Base-by-base conservation (phyloP, 257 asterid species). In the Solanum ossicruentum region DNA sequence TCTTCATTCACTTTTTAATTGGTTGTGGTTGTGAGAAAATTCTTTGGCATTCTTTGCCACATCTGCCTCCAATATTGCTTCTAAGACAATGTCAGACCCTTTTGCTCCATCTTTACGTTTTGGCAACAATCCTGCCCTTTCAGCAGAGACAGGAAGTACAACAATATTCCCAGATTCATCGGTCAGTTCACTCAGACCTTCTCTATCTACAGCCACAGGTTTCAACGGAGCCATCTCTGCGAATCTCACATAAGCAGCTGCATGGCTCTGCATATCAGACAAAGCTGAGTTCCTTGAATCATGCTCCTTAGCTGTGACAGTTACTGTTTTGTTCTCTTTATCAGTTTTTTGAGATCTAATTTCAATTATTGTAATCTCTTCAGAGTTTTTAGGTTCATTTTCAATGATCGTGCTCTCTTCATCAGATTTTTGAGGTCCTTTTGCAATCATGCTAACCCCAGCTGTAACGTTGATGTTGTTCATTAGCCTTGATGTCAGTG, bases 141-240 rank as follows among this genome's bases (percentile, higher is more conserved):
- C 95, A 78, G 99, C 98, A 85, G 98, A 96, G 88, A 95, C 93
- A 83, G 97, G 99, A 77, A 93, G 93, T 88, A 96, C 91, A 56
- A 88, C 73, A 86, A 94, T 89, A 86, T 89, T 91, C 52, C 98
- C 97, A 86, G 97, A 96, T 71, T 92, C 98, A 86, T 96, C 95
- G 36, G 90, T 91, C 80, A 96, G 87, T 91, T 95, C 97, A 81
- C 70, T 91, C 47, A 93, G 92, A 86, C 88, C 92, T 84, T 92
- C 96, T 13, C 84, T 86, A 45, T 85, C 91, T 87, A 85, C 77
- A 28, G 92, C 87, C 41, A 80, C 85, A n/a, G 90, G 71, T 67
- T 52, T 52, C 83, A 84, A 86, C 49, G 91, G 80, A 12, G 91
- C 84, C 45, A 94, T 84, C 91, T 90, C 94, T 43, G 89, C 93